These are phyloP conservation scores for Gentiana straminea DNA, from an alignment of 257 asterid genomes.

Conservation along the genomic window DNA sequence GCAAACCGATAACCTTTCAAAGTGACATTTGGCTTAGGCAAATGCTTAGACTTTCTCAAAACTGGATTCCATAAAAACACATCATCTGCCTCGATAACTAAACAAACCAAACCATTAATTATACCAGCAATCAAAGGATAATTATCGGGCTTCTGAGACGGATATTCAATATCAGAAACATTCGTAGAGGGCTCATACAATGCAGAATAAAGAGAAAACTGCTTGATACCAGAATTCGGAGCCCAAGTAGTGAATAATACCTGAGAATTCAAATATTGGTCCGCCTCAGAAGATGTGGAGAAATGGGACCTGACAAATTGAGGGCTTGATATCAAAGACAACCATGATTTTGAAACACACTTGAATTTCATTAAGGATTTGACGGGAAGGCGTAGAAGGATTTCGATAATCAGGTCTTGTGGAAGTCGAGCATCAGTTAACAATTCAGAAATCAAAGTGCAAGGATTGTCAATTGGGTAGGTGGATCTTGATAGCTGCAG, in stretches of 20 bases:
- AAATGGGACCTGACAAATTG: too few species aligned
- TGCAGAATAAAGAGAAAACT: conserved; percentile 13
- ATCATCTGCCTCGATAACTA: too few species aligned
- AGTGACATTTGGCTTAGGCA: conserved; percentile 1
- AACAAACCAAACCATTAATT: conserved; percentile 21
- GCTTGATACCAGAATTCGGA: conserved; percentile 8
- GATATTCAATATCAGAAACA: too few species aligned
- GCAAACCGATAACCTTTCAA: not conserved
- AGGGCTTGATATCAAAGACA: too few species aligned
- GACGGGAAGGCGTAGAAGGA: too few species aligned
- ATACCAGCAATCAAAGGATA: conserved; percentile 17
- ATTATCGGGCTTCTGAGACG: not conserved
- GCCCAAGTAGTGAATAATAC: conserved; percentile 5
- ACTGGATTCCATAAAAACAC: conserved; percentile 25
- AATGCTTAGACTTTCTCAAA: conserved; percentile 8
- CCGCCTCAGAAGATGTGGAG: not conserved
- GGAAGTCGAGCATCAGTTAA: too few species aligned
- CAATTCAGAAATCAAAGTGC: too few species aligned
- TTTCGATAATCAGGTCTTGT: too few species aligned
- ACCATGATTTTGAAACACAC: too few species aligned
- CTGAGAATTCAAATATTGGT: not conserved
- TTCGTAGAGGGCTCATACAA: not conserved
- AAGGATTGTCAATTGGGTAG: too few species aligned
- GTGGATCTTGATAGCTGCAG: too few species aligned
- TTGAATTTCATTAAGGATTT: too few species aligned